Conservation (phyloP, 345 rosid genomes). For the Euclidium syriacum region DNA sequence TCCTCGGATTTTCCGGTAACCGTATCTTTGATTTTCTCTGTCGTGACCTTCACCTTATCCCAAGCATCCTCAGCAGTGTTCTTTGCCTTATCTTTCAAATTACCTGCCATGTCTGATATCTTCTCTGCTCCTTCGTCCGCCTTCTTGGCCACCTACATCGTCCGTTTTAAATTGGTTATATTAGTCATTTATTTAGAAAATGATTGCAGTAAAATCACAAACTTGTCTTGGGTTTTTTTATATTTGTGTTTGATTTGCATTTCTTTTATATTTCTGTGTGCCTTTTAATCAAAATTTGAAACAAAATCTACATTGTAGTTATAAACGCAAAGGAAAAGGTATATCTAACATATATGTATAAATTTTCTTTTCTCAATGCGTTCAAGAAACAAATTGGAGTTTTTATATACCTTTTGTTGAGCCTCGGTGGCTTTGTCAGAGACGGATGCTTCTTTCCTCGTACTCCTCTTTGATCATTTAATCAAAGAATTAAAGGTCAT, state of each 20-base stretch:
- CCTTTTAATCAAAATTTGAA: neutral
- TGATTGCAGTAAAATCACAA: neutral
- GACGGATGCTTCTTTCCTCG: conserved; percentile 27
- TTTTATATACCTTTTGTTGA: conserved; percentile 28
- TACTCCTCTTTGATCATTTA: conserved; percentile 5
- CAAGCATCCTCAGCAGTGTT: conserved; percentile 31
- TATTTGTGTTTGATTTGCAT: neutral
- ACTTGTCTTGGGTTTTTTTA: neutral
- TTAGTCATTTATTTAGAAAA: neutral
- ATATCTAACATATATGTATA: too few species aligned
- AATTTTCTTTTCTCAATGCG: too few species aligned
- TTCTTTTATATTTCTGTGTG: neutral
- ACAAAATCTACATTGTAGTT: neutral
- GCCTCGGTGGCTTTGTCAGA: conserved; percentile 30
- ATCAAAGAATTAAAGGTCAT: neutral
- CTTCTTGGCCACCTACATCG: conserved; percentile 21
- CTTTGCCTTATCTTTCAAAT: conserved; percentile 31
- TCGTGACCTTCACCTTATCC: conserved; percentile 35
- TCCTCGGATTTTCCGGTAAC: conserved; percentile 28
- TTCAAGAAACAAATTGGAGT: too few species aligned
- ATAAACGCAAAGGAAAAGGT: too few species aligned
- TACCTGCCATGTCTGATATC: conserved; percentile 1
- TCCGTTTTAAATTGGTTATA: neutral
- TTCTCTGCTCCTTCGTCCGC: conserved; percentile 29
- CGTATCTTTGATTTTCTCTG: conserved; percentile 31